Evolutionary conservation across 768 basidiomycete species (phyloP), one percentile per base, ranked within the genome.

Genomic region (Hericium coralloides): DNA sequence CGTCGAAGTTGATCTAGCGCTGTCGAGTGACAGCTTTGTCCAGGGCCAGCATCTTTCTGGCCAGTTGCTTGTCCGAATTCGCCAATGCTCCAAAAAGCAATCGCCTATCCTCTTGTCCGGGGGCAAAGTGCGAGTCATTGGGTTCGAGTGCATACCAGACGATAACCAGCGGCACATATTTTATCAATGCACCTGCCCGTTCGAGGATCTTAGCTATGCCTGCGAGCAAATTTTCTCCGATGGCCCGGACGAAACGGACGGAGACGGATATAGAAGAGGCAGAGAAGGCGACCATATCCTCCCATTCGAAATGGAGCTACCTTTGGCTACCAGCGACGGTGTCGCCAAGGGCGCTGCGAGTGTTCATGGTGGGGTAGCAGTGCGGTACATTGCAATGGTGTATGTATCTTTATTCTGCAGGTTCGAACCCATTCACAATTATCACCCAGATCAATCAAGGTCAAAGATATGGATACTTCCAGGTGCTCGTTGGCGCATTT

Each of bases 401-500:
- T 91, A 69, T 53, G 85, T 81, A 37, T 18, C 45, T 17, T 39
- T 56, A 52, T 47, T 23, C 3, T 47, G 51, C 8, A 31, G 31
- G 22, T 26, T 22, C 22, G 38, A 15, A 48, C 38, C 56, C 36
- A 58, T 36, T 22, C 2, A 52, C 20, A 55, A 23, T 18, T 57
- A 6, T 55, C 50, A 18, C 51, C 5, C 59, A 89, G 89, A 5
- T 89, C 87, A 10, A 71, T 91, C 62, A 87, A 87, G 69, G 78
- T 95, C 57, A 87, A 86, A 68, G 83, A 89, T 54, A 65, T 80
- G 2, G 70, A 75, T 15, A 80, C 80, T 4, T 73, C 74, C 25
- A 78, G 78, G 62, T 77, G 81, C 14, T 90, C 89, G 3, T 85
- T 95, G 37, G 87, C 92, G 3, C 93, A 97, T 70, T 93, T 95